A percentile compares a stretch with the other conserved stretches of the same genome.
Conservation (phyloP, 2,329 filamentous ascomycete species). For the Epichloe gansuensis region DNA sequence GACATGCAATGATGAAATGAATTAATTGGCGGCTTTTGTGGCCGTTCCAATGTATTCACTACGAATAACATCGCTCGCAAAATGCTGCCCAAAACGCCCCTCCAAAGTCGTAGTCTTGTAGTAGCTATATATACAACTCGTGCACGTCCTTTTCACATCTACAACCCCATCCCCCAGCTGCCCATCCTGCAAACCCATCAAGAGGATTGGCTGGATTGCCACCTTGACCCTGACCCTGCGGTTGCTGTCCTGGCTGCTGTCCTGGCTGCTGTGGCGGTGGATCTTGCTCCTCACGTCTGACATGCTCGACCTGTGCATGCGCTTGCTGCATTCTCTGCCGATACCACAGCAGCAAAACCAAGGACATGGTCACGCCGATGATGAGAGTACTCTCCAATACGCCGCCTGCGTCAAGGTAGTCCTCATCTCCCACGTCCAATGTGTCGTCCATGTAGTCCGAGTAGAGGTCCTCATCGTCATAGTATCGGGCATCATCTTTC, state of each 20-base stretch:
- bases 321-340: conserved; percentile 56
- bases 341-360: conserved; percentile 74
- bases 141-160: conserved; percentile 3
- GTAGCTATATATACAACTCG: conserved; percentile 7
- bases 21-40: neutral
- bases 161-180: conserved; percentile 24
- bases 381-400: conserved; percentile 78
- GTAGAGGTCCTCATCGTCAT: conserved; percentile 43
- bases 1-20: neutral
- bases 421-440: conserved; percentile 42
- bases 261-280: conserved; percentile 6
- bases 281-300: conserved; percentile 7
- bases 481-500: conserved; percentile 55
- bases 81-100: conserved; percentile 9
- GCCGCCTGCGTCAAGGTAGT: conserved; percentile 62
- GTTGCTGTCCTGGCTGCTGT: conserved; percentile 2
- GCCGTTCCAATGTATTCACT: neutral
- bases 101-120: neutral
- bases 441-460: conserved; percentile 40
- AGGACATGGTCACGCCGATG: conserved; percentile 58
- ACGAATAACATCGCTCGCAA: neutral
- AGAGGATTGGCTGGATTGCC: conserved; percentile 8
- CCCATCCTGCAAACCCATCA: conserved; percentile 24
- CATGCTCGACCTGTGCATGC: conserved; percentile 26
- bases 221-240: neutral